Base-by-base conservation (phyloP, 192 early-diverging fungal genomes). In the Radiomyces spectabilis region DNA sequence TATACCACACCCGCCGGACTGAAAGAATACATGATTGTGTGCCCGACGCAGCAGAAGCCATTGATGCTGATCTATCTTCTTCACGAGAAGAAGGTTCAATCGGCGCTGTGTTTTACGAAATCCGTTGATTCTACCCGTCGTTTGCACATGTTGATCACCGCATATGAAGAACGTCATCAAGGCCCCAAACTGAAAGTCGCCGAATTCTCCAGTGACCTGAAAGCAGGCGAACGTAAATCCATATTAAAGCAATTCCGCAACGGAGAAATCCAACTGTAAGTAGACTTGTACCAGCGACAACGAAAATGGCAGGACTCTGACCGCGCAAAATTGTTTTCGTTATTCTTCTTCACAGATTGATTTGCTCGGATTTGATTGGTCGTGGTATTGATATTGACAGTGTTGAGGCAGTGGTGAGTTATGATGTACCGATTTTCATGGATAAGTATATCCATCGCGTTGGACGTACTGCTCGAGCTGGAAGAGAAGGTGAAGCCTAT, bases 401-500 rank as follows among this genome's bases (percentile, higher is more conserved):
- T 40, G 87, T 97, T 5, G 72, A 77, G 10, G 68, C 71, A 4
- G 93, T 97, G 5, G 78, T 97, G 41, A 88, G 88, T 59, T 92
- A 94, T 68, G 94, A 97, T 54, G 77, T 85, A 27, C 90, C 93
- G 15, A 61, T 74, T 8, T 81, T 88, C 31, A 85, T 89, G 78
- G 79, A 83, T 53, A 83, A 85, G 63, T 97, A 95, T 56, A 80
- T 93, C n/a, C 94, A 97, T 56, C 82, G 94, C 51, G 87, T 93
- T 0, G 94, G 94, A 4, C 77, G 94, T 52, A 93, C 92, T 2
- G 94, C 91, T 10, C 81, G 94, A 57, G 93, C 94, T 5, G 94
- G 91, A 6, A 71, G 86, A 21, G 69, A 80, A n/a, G 94, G 94
- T 24, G 62, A 71, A 5, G 89, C 89, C 0, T 88, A 85, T 45